These are phyloP conservation scores for Lablab purpureus DNA, from an alignment of 306 rosid species.

Conservation along the genomic window DNA sequence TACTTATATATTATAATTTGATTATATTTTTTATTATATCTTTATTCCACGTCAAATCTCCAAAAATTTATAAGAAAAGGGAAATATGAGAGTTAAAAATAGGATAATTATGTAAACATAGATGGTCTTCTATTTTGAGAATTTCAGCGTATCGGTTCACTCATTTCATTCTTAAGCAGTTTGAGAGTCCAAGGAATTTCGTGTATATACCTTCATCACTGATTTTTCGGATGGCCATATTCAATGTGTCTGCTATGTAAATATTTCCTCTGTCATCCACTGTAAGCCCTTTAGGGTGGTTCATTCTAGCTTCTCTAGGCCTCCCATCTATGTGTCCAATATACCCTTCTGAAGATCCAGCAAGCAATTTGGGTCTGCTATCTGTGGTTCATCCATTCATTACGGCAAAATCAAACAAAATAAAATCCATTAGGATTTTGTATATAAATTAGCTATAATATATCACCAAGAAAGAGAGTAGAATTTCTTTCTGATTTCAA, in stretches of 20 bases:
- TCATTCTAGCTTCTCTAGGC: constrained; percentile 91
- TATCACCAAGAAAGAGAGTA: neutral
- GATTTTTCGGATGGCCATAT: constrained; percentile 97
- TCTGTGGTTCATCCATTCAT: constrained; percentile 61
- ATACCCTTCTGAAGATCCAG: constrained; percentile 93
- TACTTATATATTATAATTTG: no score
- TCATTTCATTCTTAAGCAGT: constrained; percentile 25
- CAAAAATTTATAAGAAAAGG: no score
- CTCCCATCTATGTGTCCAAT: constrained; percentile 92
- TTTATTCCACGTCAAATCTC: no score
- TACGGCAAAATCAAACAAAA: constrained; percentile 40
- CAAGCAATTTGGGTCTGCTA: constrained; percentile 87
- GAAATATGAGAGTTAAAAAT: neutral
- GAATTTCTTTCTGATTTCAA: neutral
- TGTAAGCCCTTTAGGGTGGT: constrained; percentile 90
- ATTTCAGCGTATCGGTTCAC: constrained; percentile 16
- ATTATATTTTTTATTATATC: no score
- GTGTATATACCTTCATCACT: constrained; percentile 70
- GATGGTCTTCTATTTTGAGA: neutral
- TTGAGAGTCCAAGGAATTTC: constrained; percentile 12
- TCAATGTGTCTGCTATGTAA: constrained; percentile 93
- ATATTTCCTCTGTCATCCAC: constrained; percentile 86
- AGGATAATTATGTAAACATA: neutral
- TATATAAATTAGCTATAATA: neutral
- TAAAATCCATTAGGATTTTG: constrained; percentile 14